Evolutionary conservation across 2,329 filamentous ascomycete species (phyloP).

Genomic region (Hyphodiscus sp.): DNA sequence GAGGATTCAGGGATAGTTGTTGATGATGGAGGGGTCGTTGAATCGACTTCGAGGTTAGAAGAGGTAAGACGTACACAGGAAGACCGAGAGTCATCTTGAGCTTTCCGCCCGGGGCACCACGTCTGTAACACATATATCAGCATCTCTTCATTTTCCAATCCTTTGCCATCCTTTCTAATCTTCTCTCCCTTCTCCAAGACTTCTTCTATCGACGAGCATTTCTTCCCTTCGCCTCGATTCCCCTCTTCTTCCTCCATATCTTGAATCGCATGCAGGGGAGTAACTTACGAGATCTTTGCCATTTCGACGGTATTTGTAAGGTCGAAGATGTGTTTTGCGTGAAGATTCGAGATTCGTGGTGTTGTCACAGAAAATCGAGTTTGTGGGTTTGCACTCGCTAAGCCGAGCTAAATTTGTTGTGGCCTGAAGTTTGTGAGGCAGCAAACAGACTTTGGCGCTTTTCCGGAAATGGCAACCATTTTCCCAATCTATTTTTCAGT

Average conservation of each 20-base stretch:
- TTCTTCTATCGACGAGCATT: not conserved
- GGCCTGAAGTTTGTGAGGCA: not conserved
- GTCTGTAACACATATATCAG: constrained; percentile 37
- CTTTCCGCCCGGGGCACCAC: constrained; percentile 98
- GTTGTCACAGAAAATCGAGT: constrained; percentile 6
- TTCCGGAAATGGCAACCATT: no score
- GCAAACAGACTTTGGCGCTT: no score
- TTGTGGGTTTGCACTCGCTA: not conserved
- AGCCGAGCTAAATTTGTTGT: not conserved
- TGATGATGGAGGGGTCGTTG: not conserved
- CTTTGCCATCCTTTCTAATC: not conserved
- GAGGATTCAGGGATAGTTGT: not conserved
- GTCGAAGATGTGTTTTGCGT: constrained; percentile 11
- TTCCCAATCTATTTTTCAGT: no score
- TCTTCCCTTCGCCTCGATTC: not conserved
- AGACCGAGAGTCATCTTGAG: constrained; percentile 99
- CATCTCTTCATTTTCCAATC: constrained; percentile 11
- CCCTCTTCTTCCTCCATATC: not conserved
- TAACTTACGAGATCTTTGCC: constrained; percentile 58
- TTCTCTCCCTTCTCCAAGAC: not conserved
- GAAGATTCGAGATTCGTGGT: constrained; percentile 14
- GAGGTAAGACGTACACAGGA: constrained; percentile 74
- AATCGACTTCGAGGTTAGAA: constrained; percentile 22
- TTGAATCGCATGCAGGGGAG: not conserved
- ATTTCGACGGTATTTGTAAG: constrained; percentile 45